These are phyloP conservation scores for Cyclotella cryptica DNA, from an alignment of 108 stramenopile species.

Conservation along the genomic window DNA sequence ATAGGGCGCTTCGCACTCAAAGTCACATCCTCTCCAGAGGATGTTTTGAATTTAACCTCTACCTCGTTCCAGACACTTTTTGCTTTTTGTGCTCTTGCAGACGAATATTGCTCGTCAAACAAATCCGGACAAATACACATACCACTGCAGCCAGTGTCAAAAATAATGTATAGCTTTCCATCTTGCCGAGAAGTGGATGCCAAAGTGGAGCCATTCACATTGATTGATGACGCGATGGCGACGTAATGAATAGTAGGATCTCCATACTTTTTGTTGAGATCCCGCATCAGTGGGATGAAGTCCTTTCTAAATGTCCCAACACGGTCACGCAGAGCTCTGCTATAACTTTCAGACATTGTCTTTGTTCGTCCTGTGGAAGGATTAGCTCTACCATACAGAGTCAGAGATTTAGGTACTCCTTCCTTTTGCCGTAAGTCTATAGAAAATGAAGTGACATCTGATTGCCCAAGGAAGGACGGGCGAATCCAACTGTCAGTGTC, in stretches of 20 bases:
- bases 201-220: constrained; percentile 54
- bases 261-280: constrained; percentile 58
- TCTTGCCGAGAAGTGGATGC: constrained; percentile 19
- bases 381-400: constrained; percentile 42
- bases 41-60: constrained; percentile 24
- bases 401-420: constrained; percentile 37
- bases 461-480: constrained; percentile 54
- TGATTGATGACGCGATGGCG: constrained; percentile 53
- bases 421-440: constrained; percentile 36
- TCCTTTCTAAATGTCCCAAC: constrained; percentile 2
- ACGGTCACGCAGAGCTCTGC: background rate
- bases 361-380: constrained; percentile 4
- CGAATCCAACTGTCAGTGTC: constrained; percentile 48
- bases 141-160: constrained; percentile 54
- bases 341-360: background rate
- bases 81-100: constrained; percentile 33
- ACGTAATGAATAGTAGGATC: constrained; percentile 76
- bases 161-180: constrained; percentile 45
- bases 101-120: constrained; percentile 36
- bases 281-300: constrained; percentile 56
- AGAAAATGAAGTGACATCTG: constrained; percentile 43
- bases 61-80: constrained; percentile 45
- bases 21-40: constrained; percentile 19
- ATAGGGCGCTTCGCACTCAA: constrained; percentile 39
- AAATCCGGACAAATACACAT: constrained; percentile 41